Evolutionary conservation across 306 rosid genomes (phyloP), one percentile per base, ranked within the genome.

Genomic region (Cucurbita ficifolia): DNA sequence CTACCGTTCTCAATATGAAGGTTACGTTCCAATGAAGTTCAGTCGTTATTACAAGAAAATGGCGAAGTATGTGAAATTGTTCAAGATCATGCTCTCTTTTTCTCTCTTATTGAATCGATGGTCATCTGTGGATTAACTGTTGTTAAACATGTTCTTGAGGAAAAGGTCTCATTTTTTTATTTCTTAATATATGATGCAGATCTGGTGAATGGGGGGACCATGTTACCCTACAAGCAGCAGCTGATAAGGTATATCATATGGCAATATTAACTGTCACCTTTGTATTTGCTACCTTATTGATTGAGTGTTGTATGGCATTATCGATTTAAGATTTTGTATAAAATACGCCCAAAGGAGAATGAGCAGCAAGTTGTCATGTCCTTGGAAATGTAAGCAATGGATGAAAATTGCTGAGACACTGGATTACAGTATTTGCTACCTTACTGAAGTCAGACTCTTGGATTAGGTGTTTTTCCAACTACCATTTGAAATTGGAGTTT

Each of bases 161-260:
- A 8, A 29, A 48, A 49, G 57, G 33, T 42, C 19, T 82, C 76
- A 63, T 78, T 45, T 45, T 80, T 70, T 81, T 29, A 68, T 80
- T 38, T 74, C 62, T 57, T 75, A 16, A 17, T 50, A 33, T 29
- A 19, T 79, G 61, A 73, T 62, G 77, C 89, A 93, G 98, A 81
- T 83, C 83, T 55, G 94, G 97, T 80, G 98, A 93, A 82, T 93
- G 97, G 97, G 98, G 98, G n/a, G 97, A 93, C 83, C 98, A 93
- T 76, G 79, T 93, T 85, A 90, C 96, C 54, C 85, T 93, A 76
- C 98, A 93, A 83, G 98, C 98, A 72, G 97, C 98, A 72, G 67
- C 65, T 73, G 63, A 73, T 43, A 73, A 73, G 76, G 65, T 40
- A 57, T 40, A 73, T 4, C 52, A 42, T 38, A 22, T 17, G 21